Evolutionary conservation across 2,329 filamentous ascomycete species (phyloP).

Genomic region (Ophiostoma novo-ulmi): DNA sequence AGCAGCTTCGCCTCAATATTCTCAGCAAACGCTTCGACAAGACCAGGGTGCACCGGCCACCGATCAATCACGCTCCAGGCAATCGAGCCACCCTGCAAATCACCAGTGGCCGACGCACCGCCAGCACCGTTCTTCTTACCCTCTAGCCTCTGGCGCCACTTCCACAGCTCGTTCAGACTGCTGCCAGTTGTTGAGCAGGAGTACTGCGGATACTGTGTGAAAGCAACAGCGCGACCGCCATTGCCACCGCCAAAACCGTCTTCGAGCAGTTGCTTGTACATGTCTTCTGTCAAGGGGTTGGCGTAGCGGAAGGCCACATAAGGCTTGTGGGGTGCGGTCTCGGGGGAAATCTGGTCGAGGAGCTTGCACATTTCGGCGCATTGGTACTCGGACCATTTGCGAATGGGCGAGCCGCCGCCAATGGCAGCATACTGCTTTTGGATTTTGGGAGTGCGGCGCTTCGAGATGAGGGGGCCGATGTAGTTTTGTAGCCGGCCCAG

Average conservation of each 20-base stretch:
- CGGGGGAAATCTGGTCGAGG: constrained; percentile 81
- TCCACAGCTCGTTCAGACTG: constrained; percentile 95
- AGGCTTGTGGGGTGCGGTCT: constrained; percentile 92
- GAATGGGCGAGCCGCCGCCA: constrained; percentile 94
- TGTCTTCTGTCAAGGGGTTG: constrained; percentile 86
- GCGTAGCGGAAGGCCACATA: constrained; percentile 98
- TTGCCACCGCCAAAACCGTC: constrained; percentile 88
- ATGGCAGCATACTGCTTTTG: constrained; percentile 93
- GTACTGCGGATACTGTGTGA: constrained; percentile 98
- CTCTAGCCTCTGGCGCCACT: constrained; percentile 85
- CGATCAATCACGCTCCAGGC: constrained; percentile 97
- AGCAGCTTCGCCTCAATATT: constrained; percentile 83
- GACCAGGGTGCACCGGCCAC: constrained; percentile 86
- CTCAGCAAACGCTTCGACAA: constrained; percentile 86
- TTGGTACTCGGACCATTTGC: constrained; percentile 96
- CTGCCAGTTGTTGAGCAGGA: constrained; percentile 96
- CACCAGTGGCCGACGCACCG: constrained; percentile 31
- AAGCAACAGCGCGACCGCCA: constrained; percentile 90
- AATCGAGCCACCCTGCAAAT: constrained; percentile 59
- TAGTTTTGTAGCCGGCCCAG: constrained; percentile 87
- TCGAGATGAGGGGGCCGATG: constrained; percentile 80
- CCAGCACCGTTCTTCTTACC: constrained; percentile 56
- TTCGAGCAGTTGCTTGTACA: constrained; percentile 74
- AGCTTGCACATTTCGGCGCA: constrained; percentile 95
- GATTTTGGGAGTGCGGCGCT: constrained; percentile 88